Percentiles rank a stretch among this genome's conserved stretches.
Evolutionary conservation across 2,329 filamentous ascomycete genomes (phyloP).

Genomic region (Arthrobotrys megalospora): DNA sequence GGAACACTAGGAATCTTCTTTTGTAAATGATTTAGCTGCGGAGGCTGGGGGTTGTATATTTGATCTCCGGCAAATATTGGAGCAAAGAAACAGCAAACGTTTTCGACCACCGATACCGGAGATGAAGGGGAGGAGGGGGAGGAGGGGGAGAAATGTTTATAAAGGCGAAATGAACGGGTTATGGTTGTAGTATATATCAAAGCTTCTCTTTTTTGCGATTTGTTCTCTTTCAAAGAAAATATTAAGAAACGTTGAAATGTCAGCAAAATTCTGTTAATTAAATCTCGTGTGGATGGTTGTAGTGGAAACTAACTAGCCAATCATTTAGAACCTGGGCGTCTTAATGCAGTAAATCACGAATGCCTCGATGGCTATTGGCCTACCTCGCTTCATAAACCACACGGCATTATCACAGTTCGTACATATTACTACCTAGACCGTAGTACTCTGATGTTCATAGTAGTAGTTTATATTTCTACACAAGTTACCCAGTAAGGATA

Average conservation of each 20-base stretch:
- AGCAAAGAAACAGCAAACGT: background rate
- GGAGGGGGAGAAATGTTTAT: constrained; percentile 35
- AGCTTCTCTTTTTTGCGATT: constrained; percentile 17
- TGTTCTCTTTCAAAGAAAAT: constrained; percentile 18
- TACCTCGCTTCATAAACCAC: background rate
- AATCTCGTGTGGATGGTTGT: too few species aligned
- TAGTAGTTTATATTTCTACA: too few species aligned
- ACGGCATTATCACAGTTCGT: too few species aligned
- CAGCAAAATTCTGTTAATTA: too few species aligned
- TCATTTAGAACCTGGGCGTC: background rate
- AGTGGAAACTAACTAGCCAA: background rate
- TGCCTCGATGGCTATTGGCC: constrained; percentile 10
- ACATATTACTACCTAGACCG: too few species aligned
- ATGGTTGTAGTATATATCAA: constrained; percentile 52
- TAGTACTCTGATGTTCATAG: too few species aligned
- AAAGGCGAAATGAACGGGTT: constrained; percentile 43
- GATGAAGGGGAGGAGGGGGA: background rate
- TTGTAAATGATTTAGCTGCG: background rate
- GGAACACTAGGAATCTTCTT: constrained; percentile 19
- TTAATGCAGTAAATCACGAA: background rate
- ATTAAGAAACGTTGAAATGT: constrained; percentile 17
- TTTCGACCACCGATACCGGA: background rate
- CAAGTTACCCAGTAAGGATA: too few species aligned
- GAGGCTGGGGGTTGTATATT: constrained; percentile 1
- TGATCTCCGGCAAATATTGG: background rate